Percentiles rank a stretch among this genome's conserved stretches.
Evolutionary conservation across 2,329 filamentous ascomycete genomes (phyloP).

Genomic region (Ploettnerulaceae sp.): DNA sequence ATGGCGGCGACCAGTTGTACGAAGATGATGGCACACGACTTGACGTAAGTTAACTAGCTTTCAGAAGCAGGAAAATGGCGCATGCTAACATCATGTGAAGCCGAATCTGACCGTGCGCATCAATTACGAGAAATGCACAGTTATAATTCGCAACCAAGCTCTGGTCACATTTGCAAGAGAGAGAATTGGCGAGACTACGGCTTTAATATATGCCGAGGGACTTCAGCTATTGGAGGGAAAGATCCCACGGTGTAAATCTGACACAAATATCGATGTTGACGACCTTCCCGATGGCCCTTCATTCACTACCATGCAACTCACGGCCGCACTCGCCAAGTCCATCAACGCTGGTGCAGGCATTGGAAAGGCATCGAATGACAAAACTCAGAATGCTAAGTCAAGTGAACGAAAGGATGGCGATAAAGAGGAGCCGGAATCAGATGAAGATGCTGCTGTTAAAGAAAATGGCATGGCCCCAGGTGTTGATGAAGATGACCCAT

Average conservation of each 20-base stretch:
- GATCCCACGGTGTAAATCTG: slow-evolving; percentile 60
- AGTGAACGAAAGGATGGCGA: slow-evolving; percentile 36
- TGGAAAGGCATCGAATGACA: slow-evolving; percentile 47
- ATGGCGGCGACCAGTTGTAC: slow-evolving; percentile 36
- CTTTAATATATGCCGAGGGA: slow-evolving; percentile 71
- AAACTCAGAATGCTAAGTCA: too few relatives aligned
- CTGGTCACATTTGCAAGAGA: slow-evolving; percentile 70
- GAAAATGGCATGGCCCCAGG: slow-evolving; percentile 4
- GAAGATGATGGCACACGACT: slow-evolving; percentile 42
- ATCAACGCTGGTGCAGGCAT: slow-evolving; percentile 54
- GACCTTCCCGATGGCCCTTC: slow-evolving; percentile 32
- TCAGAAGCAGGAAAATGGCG: slow-evolving; percentile 7
- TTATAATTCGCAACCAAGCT: slow-evolving; percentile 74
- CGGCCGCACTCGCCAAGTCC: slow-evolving; percentile 47
- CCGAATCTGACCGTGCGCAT: slow-evolving; percentile 69
- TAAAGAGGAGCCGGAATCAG: slow-evolving; percentile 20
- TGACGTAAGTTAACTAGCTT: slow-evolving; percentile 43
- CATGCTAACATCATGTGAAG: slow-evolving; percentile 41
- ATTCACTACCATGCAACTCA: slow-evolving; percentile 53
- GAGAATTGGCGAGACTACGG: slow-evolving; percentile 67
- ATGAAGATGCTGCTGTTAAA: slow-evolving; percentile 17
- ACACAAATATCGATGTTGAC: slow-evolving; percentile 44
- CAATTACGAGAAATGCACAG: slow-evolving; percentile 79
- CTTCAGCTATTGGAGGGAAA: slow-evolving; percentile 67
- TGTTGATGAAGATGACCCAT: slow-evolving; percentile 21